These are phyloP conservation scores for Amphichorda felina DNA, from an alignment of 2,329 filamentous ascomycete species.

Conservation along the genomic window DNA sequence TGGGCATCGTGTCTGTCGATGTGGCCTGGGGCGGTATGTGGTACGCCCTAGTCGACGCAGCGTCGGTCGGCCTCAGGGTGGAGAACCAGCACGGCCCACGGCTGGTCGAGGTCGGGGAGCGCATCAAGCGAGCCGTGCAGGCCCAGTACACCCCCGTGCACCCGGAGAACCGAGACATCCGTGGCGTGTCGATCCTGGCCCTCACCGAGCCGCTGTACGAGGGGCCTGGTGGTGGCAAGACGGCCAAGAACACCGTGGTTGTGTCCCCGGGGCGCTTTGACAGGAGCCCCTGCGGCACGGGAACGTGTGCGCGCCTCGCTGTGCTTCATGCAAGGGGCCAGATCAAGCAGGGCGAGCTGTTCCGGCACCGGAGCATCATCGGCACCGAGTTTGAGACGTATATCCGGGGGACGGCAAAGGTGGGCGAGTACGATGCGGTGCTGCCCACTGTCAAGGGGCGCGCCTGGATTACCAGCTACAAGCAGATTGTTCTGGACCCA, in stretches of 20 bases:
- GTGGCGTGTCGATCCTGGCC: constrained; percentile 25
- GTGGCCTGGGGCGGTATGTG: constrained; percentile 34
- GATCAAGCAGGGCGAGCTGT: constrained; percentile 18
- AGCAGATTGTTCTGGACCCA: constrained; percentile 23
- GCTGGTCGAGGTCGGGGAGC: constrained; percentile 27
- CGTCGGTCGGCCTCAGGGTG: constrained; percentile 21
- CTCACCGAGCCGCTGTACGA: constrained; percentile 22
- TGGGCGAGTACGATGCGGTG: constrained; percentile 22
- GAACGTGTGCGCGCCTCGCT: constrained; percentile 26
- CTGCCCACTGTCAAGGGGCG: constrained; percentile 24
- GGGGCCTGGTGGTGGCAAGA: constrained; percentile 10
- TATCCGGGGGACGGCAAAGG: constrained; percentile 20
- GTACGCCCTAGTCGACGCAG: constrained; percentile 27
- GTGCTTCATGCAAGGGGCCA: constrained; percentile 24
- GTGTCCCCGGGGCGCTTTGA: constrained; percentile 30
- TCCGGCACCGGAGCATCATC: constrained; percentile 25
- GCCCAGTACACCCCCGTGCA: constrained; percentile 22
- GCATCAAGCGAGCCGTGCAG: constrained; percentile 26
- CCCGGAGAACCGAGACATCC: constrained; percentile 27
- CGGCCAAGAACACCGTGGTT: constrained; percentile 25
- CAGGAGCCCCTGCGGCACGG: constrained; percentile 30
- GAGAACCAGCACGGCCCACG: constrained; percentile 16
- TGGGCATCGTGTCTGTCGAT: constrained; percentile 26
- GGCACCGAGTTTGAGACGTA: constrained; percentile 24
- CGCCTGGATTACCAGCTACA: constrained; percentile 28